phyloP scores from a whole-genome alignment of 805 yeast species.

The Candida golubevii region DNA sequence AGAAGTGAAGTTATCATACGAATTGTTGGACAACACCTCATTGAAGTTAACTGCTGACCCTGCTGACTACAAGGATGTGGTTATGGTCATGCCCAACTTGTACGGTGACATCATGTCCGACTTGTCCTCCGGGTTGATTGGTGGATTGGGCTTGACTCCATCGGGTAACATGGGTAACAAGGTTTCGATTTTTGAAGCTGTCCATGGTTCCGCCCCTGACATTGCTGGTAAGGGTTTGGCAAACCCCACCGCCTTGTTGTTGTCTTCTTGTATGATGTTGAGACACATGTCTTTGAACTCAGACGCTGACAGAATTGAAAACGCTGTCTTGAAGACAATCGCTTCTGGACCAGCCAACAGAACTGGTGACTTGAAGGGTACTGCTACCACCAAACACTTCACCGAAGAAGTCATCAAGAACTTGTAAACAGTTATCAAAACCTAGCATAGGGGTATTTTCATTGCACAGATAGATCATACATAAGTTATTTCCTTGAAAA shows the following conservation, averaged over 20 bases:
- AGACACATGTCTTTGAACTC: constrained; percentile 91
- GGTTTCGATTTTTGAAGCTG: constrained; percentile 98
- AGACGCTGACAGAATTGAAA: constrained; percentile 81
- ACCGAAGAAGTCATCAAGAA: constrained; percentile 85
- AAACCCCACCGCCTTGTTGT: constrained; percentile 95
- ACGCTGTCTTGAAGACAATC: constrained; percentile 81
- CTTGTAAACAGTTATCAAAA: constrained; percentile 38
- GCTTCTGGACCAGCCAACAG: constrained; percentile 95
- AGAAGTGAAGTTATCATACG: constrained; percentile 75
- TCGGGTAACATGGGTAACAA: constrained; percentile 99
- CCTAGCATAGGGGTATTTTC: constrained; percentile 11
- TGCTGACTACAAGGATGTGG: constrained; percentile 76
- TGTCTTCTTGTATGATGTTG: constrained; percentile 98
- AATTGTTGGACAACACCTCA: constrained; percentile 93
- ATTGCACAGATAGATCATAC: constrained; percentile 6
- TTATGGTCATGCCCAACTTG: constrained; percentile 98
- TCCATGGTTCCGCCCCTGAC: constrained; percentile 99
- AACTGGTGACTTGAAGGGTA: constrained; percentile 94
- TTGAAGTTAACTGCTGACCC: constrained; percentile 89
- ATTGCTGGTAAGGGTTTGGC: constrained; percentile 99
- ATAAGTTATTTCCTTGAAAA: background rate
- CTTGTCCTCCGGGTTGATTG: constrained; percentile 94
- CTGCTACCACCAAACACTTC: constrained; percentile 83
- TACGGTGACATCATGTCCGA: constrained; percentile 99
- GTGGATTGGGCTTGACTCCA: constrained; percentile 98